Base-by-base conservation (phyloP, 306 rosid genomes). In the Medicago ruthenica region DNA sequence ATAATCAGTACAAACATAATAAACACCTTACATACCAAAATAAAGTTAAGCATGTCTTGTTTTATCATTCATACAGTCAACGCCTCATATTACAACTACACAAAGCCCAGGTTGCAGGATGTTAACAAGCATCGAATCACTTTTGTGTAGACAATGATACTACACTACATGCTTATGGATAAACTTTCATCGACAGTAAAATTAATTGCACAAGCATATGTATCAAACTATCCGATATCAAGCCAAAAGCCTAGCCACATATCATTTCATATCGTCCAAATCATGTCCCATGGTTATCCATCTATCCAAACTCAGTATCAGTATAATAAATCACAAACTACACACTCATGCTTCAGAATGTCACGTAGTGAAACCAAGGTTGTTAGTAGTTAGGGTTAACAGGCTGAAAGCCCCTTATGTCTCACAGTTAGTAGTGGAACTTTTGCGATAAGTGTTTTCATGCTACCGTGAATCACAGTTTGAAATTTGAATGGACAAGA, bases 21-120 rank as follows among this genome's bases (percentile, higher is more conserved):
- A 69, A 61, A 78, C 54, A 78, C 18, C 21, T 47, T 59, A 60
- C 67, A 70, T 59, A 70, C 70, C 51, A 69, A 59, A 65, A 54
- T 13, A 24, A 57, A 73, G 70, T 66, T 51, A 14, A 63, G 51
- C 66, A 37, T 47, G 10, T 15, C 3, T 57, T 57, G 15, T 65
- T 67, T 37, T 6, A 16, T 67, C 20, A 22, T 48, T 11, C 55
- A 39, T 5, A 58, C 21, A 58, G 51, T 45, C 41, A 70, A 34
- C 39, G 44, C 12, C 36, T 27, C 68, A 65, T 63, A 67, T 55
- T 67, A 68, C 57, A 51, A 45, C n/a, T 59, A 78, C 9, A 55
- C 59, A 67, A 53, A 39, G 50, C 41, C 27, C 10, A 54, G 16
- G 55, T 53, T 15, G 7, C 57, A n/a, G 16, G 72, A 47, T 18